Base-by-base conservation (phyloP, 768 basidiomycete species). In the Kwoniella pini region DNA sequence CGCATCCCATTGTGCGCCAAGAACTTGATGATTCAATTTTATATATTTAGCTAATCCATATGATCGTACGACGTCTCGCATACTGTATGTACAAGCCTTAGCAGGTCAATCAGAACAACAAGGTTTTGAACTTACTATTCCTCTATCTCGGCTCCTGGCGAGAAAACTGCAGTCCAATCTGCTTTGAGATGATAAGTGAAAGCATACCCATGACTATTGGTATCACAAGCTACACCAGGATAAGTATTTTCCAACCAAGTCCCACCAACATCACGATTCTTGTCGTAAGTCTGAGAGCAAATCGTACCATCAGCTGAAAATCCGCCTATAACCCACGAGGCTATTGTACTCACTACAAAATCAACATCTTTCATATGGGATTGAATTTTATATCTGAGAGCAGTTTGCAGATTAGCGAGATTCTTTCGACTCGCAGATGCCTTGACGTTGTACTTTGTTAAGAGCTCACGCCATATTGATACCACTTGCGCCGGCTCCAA, bases 81-180 rank as follows among this genome's bases (percentile, higher is more conserved):
- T 69, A 66, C 87, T 85, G 7, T 76, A 74, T 9, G 24, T 77
- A 82, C 28, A 87, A 86, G 69, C 88, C 86, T n/a, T n/a, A 10
- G 81, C 73, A 2, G 9, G 15, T 15, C 15, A 36, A 36, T 9
- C 15, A 9, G 15, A 9, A 36, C 33, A 9, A 85, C 85, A 6
- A 83, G 78, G 4, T 85, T 81, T 54, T 86, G 86, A 74, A 85
- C 85, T 85, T 85, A 87, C 62, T 85, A 79, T 6, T 80, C 54
- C 27, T 56, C 54, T 81, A 84, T 86, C 84, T n/a, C 80, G 76
- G 60, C 83, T 83, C 63, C 86, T 86, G 0, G 84, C 82, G 36
- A 84, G 78, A 72, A 52, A 9, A 48, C 54, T 43, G 15, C 84
- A 80, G 11, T 85, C 85, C 22, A 86, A 31, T 56, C 54, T 7